phyloP scores from a whole-genome alignment of 345 rosid genomes.

The Syzygium aqueum region DNA sequence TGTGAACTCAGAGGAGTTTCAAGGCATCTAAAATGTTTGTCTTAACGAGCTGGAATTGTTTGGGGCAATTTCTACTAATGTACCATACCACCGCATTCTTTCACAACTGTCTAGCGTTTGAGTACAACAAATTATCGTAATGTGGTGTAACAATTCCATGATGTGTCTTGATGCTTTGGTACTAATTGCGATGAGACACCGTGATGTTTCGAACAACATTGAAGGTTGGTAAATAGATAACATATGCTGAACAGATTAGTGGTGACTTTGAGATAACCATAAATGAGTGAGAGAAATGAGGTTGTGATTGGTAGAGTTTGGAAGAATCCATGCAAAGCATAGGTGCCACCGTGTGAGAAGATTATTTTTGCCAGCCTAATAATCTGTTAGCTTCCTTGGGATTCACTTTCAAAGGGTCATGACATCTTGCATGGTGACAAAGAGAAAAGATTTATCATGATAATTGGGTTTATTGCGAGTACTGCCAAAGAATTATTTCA shows the following conservation, averaged over 20 bases:
- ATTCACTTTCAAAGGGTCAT: not conserved
- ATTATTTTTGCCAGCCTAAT: not conserved
- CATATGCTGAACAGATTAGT: not conserved
- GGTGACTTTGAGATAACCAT: not conserved
- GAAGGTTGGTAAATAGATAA: not conserved
- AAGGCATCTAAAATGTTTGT: not conserved
- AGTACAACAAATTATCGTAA: not conserved
- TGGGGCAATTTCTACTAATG: not conserved
- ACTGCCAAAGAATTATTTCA: not conserved
- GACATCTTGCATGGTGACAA: not conserved
- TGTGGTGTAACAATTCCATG: not conserved
- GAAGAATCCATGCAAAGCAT: not conserved
- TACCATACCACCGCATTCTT: accelerated
- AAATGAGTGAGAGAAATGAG: not conserved
- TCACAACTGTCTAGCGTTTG: not conserved
- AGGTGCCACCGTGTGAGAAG: not conserved
- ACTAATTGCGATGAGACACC: accelerated
- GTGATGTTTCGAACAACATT: not conserved
- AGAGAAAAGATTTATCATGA: not conserved
- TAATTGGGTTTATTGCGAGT: not conserved
- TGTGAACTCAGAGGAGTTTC: not conserved
- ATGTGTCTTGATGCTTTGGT: not conserved
- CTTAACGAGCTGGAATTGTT: not conserved
- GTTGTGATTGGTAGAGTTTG: not conserved
- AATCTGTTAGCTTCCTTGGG: not conserved